Conservation (phyloP, 2,329 filamentous ascomycete species). For the Trichoderma semiorbis region DNA sequence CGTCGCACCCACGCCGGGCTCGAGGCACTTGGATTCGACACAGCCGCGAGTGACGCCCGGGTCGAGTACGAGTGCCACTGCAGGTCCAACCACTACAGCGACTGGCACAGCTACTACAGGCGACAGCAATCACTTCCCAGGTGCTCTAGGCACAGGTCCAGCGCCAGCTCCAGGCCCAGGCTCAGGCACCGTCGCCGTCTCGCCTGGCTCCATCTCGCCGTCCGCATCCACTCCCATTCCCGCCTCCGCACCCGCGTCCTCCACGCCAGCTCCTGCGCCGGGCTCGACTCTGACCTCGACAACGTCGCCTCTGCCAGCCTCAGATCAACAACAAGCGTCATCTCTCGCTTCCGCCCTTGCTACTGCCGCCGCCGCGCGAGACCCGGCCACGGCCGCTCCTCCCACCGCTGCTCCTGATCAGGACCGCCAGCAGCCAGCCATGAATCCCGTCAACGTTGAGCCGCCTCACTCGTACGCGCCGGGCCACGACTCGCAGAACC, state of each 20-base stretch:
- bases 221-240: slow-evolving; percentile 21
- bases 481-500: slow-evolving; percentile 59
- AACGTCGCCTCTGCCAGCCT: neutral
- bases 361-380: neutral
- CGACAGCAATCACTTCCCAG: neutral
- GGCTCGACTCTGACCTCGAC: slow-evolving; percentile 19
- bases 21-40: slow-evolving; percentile 46
- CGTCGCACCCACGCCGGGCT: slow-evolving; percentile 50
- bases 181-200: slow-evolving; percentile 17
- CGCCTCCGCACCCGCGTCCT: slow-evolving; percentile 19
- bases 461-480: slow-evolving; percentile 27
- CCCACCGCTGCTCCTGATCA: slow-evolving; percentile 25
- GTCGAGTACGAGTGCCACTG: neutral
- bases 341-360: slow-evolving; percentile 18
- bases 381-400: slow-evolving; percentile 6
- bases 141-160: neutral
- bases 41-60: slow-evolving; percentile 17
- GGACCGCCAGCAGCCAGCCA: slow-evolving; percentile 33
- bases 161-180: neutral
- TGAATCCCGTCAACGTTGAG: slow-evolving; percentile 29
- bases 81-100: neutral
- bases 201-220: slow-evolving; percentile 19
- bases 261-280: slow-evolving; percentile 20
- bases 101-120: neutral
- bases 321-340: neutral